Percentiles rank a stretch among this genome's conserved stretches.
Conservation (phyloP, 139 green algal species). For the Micractinium conductrix region DNA sequence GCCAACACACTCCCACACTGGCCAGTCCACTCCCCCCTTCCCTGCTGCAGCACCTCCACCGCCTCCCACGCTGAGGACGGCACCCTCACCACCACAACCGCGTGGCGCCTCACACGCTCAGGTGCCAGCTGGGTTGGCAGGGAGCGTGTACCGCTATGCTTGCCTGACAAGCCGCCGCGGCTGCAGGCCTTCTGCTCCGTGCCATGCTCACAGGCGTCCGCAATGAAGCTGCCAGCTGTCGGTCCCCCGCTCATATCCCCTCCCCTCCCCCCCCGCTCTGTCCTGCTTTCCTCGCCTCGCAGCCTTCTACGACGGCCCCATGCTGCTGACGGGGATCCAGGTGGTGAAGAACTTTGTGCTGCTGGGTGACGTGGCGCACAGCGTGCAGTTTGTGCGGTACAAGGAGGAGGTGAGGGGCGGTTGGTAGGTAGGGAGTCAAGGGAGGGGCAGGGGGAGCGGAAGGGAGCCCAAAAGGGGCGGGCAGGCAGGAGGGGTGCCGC, state of each 20-base stretch:
- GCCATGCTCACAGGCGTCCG: too few species aligned
- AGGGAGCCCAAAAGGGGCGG: too few species aligned
- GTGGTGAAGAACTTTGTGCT: conserved; percentile 92
- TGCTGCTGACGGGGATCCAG: conserved; percentile 66
- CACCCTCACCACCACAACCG: background rate
- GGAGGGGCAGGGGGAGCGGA: background rate
- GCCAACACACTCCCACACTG: background rate
- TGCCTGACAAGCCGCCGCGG: too few species aligned
- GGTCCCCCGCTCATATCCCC: too few species aligned
- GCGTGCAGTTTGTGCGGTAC: conserved; percentile 82
- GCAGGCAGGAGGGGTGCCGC: too few species aligned
- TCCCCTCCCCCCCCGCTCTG: background rate
- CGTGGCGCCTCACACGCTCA: conserved; percentile 21
- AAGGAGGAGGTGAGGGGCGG: conserved; percentile 47
- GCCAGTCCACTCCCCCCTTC: background rate
- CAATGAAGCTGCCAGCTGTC: too few species aligned
- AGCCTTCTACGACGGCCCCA: conserved; percentile 83
- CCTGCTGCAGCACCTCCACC: background rate
- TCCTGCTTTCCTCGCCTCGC: conserved; percentile 9
- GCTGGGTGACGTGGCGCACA: conserved; percentile 73
- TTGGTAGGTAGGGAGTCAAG: too few species aligned
- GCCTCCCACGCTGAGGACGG: conserved; percentile 7
- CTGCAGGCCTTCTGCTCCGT: too few species aligned
- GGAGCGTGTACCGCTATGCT: background rate
- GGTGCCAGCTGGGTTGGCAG: background rate